These are phyloP conservation scores for Fusarium avenaceum DNA, from an alignment of 2,329 filamentous ascomycete genomes.

Conservation along the genomic window DNA sequence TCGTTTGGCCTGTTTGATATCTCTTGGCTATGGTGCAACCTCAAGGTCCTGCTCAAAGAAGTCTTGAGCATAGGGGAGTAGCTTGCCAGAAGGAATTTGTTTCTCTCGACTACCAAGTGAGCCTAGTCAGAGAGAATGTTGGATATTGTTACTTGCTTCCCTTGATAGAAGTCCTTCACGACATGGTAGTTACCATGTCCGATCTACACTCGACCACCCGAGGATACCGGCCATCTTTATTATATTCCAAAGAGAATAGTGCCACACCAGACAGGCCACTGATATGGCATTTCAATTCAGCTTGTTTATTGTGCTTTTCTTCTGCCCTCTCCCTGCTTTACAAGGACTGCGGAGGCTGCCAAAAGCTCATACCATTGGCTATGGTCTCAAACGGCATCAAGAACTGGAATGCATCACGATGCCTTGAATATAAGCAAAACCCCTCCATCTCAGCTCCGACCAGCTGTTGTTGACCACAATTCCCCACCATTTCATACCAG, in stretches of 20 bases:
- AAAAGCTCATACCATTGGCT: constrained; percentile 23
- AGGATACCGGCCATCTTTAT: constrained; percentile 1
- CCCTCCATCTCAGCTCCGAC: constrained; percentile 26
- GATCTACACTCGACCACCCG: neutral
- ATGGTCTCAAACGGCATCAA: constrained; percentile 15
- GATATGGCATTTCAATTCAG: constrained; percentile 1
- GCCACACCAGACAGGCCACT: constrained; percentile 1
- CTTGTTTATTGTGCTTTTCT: constrained; percentile 8
- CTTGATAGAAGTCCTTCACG: neutral
- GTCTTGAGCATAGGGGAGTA: constrained; percentile 21
- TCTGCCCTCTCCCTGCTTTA: constrained; percentile 29
- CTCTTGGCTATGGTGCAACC: neutral
- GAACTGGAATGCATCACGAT: constrained; percentile 50
- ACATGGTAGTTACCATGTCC: constrained; percentile 20
- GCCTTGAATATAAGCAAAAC: constrained; percentile 23
- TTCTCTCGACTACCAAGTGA: constrained; percentile 2
- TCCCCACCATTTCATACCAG: constrained; percentile 36
- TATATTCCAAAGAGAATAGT: neutral
- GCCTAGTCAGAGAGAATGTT: neutral
- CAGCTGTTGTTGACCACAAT: constrained; percentile 32
- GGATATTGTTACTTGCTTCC: neutral
- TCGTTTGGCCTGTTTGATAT: neutral
- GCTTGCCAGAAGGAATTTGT: neutral
- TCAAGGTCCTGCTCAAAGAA: constrained; percentile 7
- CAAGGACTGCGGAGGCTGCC: constrained; percentile 12